Evolutionary conservation across 2,329 filamentous ascomycete species (phyloP), one percentile per base, ranked within the genome.

Genomic region (Sphaerulina musiva): DNA sequence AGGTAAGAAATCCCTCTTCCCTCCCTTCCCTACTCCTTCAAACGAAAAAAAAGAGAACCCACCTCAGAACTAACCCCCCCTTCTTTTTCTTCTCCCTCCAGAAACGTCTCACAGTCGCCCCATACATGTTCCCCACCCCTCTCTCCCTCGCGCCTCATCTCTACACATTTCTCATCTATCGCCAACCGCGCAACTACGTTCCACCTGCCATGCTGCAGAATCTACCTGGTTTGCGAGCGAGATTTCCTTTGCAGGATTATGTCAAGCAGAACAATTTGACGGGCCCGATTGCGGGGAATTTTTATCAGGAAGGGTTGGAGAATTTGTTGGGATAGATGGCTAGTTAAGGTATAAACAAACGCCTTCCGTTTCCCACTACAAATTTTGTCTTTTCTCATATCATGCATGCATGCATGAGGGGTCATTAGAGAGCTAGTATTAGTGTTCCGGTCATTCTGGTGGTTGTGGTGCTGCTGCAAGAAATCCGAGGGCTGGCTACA

Each of bases 121-220:
- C 46, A 9, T 62, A 65, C 54, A 51, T 54, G 55, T 42, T 41
- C 17, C 56, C 54, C 5, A 64, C 59, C 4, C 60, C 62, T 2
- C 54, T 62, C 14, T 58, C 56, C 12, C 48, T 63, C 11, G 48
- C 55, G 0, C 39, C 55, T 2, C 62, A 64, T 41, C 50, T 59
- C 20, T 65, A 64, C 43, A 61, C 61, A 2, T 57, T 65, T 51
- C 49, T 64, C 26, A 54, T 64, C 29, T 64, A 64, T 47, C 57
- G 62, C n/a, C 63, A 64, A 46, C 61, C 61, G 32, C 43, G 56
- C 9, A 54, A 55, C 48, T 64, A 62, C 46, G 53, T 55, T 20
- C 53, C 59, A n/a, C 59, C 60, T 29, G 14, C 41, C 7, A 29
- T 34, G 41, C 14, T 61, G 2, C 34, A 58, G 4, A 52, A 58